phyloP scores from a whole-genome alignment of 495 filamentous ascomycete genomes.

The Cenococcum geophilum region DNA sequence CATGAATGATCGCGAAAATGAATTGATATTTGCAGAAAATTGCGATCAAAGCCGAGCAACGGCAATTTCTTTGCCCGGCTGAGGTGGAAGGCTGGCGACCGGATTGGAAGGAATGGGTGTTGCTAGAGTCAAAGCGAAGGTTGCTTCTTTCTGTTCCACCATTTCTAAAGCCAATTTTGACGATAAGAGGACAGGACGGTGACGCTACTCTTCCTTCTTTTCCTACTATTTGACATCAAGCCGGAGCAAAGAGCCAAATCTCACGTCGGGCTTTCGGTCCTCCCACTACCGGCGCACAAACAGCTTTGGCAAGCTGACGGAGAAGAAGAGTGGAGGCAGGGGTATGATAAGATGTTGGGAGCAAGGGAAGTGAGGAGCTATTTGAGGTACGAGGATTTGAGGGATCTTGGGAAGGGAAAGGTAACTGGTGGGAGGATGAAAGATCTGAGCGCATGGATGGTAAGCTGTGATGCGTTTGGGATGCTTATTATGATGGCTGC shows the following conservation, averaged over 20 bases:
- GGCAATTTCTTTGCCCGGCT: neutral
- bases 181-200: neutral
- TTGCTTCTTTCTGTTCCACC: neutral
- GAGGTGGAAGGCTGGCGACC: conserved; percentile 5
- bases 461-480: conserved; percentile 4
- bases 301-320: conserved; percentile 2
- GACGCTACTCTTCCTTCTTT: conserved; percentile 6
- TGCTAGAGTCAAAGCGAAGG: conserved; percentile 5
- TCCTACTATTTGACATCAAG: conserved; percentile 6
- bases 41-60: neutral
- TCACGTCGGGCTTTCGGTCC: conserved; percentile 6
- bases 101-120: conserved; percentile 7
- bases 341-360: conserved; percentile 4
- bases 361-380: conserved; percentile 1
- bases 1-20: neutral
- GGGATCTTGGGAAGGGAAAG: conserved; percentile 3
- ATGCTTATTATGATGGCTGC: conserved; percentile 7
- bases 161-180: neutral
- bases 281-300: conserved; percentile 7
- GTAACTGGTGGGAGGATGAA: conserved; percentile 2
- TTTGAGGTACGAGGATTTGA: conserved; percentile 6
- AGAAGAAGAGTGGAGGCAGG: conserved; percentile 1
- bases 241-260: conserved; percentile 4
- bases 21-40: neutral
- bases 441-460: conserved; percentile 5